Percentiles rank a stretch among this genome's conserved stretches.
Conservation (phyloP, 306 rosid species). For the Hylodesmum podocarpum region DNA sequence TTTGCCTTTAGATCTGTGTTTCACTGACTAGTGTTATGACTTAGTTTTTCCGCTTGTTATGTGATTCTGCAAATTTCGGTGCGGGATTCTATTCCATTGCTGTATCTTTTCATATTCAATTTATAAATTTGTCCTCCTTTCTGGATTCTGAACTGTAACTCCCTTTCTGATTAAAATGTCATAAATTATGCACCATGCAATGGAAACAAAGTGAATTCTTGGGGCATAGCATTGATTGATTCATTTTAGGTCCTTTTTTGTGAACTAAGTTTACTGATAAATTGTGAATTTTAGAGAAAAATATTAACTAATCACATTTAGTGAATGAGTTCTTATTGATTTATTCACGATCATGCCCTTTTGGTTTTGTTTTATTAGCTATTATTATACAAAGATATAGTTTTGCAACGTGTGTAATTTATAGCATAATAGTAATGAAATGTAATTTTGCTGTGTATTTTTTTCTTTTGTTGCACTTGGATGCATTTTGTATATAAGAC, state of each 20-base stretch:
- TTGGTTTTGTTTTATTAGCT: not conserved
- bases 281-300: not conserved
- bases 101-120: not conserved
- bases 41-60: not conserved
- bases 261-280: not conserved
- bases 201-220: not conserved
- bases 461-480: no score
- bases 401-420: no score
- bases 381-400: not conserved
- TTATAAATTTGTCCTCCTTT: not conserved
- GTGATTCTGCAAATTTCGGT: not conserved
- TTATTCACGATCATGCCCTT: not conserved
- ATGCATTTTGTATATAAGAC: no score
- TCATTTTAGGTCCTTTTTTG: not conserved
- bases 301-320: not conserved
- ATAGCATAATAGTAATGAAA: no score
- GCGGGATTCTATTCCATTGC: not conserved
- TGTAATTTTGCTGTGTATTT: no score
- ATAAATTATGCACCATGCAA: not conserved
- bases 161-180: not conserved
- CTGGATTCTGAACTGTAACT: not conserved
- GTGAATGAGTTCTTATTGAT: not conserved
- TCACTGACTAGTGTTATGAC: not conserved
- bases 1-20: not conserved
- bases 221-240: not conserved